Base-by-base conservation (phyloP, 2,329 filamentous ascomycete genomes). In the Pseudonectria buxi region DNA sequence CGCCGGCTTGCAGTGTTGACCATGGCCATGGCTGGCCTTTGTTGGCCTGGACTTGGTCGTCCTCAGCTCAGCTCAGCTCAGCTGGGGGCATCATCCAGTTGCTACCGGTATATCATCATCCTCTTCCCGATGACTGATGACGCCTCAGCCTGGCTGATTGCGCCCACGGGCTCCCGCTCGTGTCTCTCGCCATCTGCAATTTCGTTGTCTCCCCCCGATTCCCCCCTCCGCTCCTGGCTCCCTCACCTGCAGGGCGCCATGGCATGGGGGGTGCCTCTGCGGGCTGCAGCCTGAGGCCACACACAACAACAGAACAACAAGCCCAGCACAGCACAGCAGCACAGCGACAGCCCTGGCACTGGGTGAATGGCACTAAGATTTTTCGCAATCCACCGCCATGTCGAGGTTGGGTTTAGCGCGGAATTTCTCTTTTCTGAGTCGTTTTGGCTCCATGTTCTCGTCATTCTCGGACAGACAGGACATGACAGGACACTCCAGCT, bases 321-420 rank as follows among this genome's bases (percentile, higher is more conserved):
- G 44, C 44, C 41, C 46, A n/a, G n/a, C n/a, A 22, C 18, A 22
- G 9, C 18, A 22, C 18, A 46, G 45, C n/a, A n/a, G 45, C 45
- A 39, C 14, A 14, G 14, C 26, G 7, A 11, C 13, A 30, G 22
- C 22, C 11, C 33, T 25, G 12, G 14, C 32, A 30, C 31, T 24
- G 18, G 18, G 18, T 22, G 18, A 22, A 22, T 22, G 48, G 43
- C 54, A 50, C 57, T 59, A 59, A 55, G 52, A 55, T 47, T 51
- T 52, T 43, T 42, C 44, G 46, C 50, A 53, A 54, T 54, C 54
- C 55, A 56, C 57, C 55, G 50, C 56, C 51, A 58, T 51, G 18
- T 51, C 57, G 49, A 47, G 30, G 41, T 58, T 58, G 49, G 57
- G 57, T 44, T 48, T 60, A 60, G 57, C 56, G 57, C 49, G 49